Conservation (phyloP, 177 flowering plant species). For the Vitis hybrid region DNA sequence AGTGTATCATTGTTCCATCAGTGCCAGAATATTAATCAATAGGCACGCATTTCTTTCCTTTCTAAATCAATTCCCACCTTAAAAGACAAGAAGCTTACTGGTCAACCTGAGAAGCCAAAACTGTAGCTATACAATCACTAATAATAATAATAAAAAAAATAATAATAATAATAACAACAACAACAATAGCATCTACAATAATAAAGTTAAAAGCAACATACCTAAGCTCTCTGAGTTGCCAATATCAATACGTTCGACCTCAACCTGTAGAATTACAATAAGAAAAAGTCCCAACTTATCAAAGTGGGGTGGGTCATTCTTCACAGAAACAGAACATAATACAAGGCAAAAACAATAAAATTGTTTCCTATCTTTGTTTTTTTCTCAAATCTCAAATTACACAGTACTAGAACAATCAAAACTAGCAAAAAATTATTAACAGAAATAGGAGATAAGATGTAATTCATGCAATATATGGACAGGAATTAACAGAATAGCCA, state of each 20-base stretch:
- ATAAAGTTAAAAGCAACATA: slow-evolving; percentile 11
- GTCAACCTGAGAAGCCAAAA: too few species aligned
- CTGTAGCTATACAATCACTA: too few species aligned
- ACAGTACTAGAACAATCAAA: not conserved
- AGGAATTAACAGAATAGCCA: not conserved
- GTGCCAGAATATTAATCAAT: too few species aligned
- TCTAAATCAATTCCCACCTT: too few species aligned
- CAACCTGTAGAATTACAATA: slow-evolving; percentile 44
- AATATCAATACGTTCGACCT: slow-evolving; percentile 65
- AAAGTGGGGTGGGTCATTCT: not conserved
- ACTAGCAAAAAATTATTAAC: not conserved
- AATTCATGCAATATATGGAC: not conserved
- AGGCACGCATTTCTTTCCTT: too few species aligned
- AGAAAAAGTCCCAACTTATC: not conserved
- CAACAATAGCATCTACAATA: not conserved
- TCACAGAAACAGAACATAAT: not conserved
- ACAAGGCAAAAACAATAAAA: not conserved
- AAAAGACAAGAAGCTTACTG: too few species aligned
- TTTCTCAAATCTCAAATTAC: not conserved
- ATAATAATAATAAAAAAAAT: too few species aligned
- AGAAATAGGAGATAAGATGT: not conserved
- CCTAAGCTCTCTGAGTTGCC: slow-evolving; percentile 58
- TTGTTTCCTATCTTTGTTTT: too few species aligned
- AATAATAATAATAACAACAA: not conserved
- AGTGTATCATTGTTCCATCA: too few species aligned